Base-by-base conservation (phyloP, 2,329 filamentous ascomycete species). In the Saccharata proteae region DNA sequence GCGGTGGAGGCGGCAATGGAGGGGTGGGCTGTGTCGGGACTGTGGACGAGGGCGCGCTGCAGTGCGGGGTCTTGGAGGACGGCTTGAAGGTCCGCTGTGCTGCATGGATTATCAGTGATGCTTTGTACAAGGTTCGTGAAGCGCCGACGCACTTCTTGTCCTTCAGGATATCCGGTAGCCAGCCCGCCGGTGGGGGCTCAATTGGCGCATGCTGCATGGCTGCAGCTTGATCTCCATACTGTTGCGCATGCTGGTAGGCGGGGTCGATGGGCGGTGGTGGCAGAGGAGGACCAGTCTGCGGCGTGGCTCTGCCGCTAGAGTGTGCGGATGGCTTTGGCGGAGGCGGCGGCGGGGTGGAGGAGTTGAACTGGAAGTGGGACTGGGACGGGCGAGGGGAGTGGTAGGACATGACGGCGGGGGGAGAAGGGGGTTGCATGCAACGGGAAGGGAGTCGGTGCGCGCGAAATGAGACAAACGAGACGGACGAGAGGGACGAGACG, bases 31-130 rank as follows among this genome's bases (percentile, higher is more conserved):
- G 77, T 77, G 5, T 63, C 55, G 6, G 72, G 65, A 38, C 74
- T 66, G 53, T 80, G 69, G 23, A 82, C 72, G 16, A 94, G 69
- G n/a, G 83, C 76, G 25, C 74, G 67, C 40, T 93, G 73, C 15
- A 92, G 68, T 15, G 64, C 47, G 1, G 76, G 71, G 37, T 68
- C 69, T 40, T 71, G 64, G 37, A 85, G 65, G 29, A 85, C 67
- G 28, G 74, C 65, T 32, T 79, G 70, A 8, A 94, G 72, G 55
- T 94, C 80, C 48, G 80, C 70, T 45, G 84, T 88, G 30, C 84
- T 83, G 49, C 42, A 31, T 25, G 5, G 16, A 18, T 13, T 26
- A 24, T 35, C 22, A 21, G 19, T 21, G 7, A n/a, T 21, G 19
- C n/a, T n/a, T 7, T 21, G 7, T n/a, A 35, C 27, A 32, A 32